Conservation (phyloP, 192 early-diverging fungal species). For the Coemansia sp. region DNA sequence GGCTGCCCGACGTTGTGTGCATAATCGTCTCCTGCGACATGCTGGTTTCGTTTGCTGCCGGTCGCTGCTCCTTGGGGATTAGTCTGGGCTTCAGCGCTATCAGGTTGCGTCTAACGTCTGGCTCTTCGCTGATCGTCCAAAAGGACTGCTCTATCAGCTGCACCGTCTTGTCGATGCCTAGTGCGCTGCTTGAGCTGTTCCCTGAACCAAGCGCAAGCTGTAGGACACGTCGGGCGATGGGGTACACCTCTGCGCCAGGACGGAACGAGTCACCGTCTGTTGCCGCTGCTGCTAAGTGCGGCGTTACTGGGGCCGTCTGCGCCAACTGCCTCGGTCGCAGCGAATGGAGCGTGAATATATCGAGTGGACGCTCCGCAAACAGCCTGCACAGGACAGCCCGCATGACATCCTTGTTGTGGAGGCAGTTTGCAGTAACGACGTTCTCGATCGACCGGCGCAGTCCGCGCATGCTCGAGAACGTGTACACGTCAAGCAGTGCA, state of each 20-base stretch:
- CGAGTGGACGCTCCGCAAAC: conserved; percentile 37
- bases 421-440: conserved; percentile 15
- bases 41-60: conserved; percentile 8
- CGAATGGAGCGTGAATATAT: conserved; percentile 39
- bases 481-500: conserved; percentile 49
- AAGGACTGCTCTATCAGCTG: conserved; percentile 22
- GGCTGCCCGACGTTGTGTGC: conserved; percentile 29
- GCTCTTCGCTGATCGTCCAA: conserved; percentile 44
- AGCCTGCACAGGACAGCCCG: conserved; percentile 5
- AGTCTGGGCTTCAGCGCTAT: conserved; percentile 47
- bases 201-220: conserved; percentile 11
- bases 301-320: conserved; percentile 7
- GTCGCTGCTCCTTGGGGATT: conserved; percentile 44
- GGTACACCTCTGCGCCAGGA: conserved; percentile 37
- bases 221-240: conserved; percentile 22
- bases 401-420: conserved; percentile 11
- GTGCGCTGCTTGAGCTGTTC: neutral
- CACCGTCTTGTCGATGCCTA: neutral
- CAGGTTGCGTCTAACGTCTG: conserved; percentile 34
- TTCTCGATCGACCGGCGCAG: conserved; percentile 36
- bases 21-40: conserved; percentile 23
- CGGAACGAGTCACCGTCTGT: conserved; percentile 27
- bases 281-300: neutral
- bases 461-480: conserved; percentile 20
- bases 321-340: conserved; percentile 27